Evolutionary conservation across 208 protist genomes (phyloP), one percentile per base, ranked within the genome.

Genomic region (Naegleria lovaniensis): DNA sequence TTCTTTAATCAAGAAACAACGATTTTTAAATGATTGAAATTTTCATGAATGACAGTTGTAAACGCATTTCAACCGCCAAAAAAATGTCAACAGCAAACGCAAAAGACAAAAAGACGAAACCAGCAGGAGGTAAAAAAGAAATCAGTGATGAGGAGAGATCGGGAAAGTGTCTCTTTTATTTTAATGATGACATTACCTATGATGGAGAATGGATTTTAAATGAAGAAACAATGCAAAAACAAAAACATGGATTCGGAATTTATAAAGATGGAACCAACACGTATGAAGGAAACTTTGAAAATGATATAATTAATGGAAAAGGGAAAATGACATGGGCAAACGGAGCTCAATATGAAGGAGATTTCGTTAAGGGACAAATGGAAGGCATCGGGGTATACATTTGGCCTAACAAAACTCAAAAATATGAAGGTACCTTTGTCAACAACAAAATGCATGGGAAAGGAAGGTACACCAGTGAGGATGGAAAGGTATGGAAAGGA

Each of bases 371-470:
- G 43, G 43, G 43, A 13, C 29, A 59, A 58, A 40, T 88, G 22
- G 85, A 88, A 58, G 85, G 85, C 38, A 15, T 2, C 19, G 85
- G 85, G 38, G n/a, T 39, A 0, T 88, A 58, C 38, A 48, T n/a
- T 11, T 88, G 39, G 39, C 85, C 85, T 1, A 38, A 88, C 41
- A 88, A 88, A 36, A 40, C 41, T 33, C 11, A 11, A 40, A 0
- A 11, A 33, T 92, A 92, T 86, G 51, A 36, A 22, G 91, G 91
- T 39, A 79, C 87, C 33, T 92, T 36, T 40, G n/a, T n/a, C 4
- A 43, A 92, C 25, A 91, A 91, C 29, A 41, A 36, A 48, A 91
- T 84, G 90, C 87, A 92, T 55, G 92, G 92, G 15, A n/a, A 58
- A 16, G 92, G 92, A 29, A n/a, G 22, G 5, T 88, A 39, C 55